Evolutionary conservation across 352 stramenopile genomes (phyloP).

Genomic region (Globisporangium echinulatum): DNA sequence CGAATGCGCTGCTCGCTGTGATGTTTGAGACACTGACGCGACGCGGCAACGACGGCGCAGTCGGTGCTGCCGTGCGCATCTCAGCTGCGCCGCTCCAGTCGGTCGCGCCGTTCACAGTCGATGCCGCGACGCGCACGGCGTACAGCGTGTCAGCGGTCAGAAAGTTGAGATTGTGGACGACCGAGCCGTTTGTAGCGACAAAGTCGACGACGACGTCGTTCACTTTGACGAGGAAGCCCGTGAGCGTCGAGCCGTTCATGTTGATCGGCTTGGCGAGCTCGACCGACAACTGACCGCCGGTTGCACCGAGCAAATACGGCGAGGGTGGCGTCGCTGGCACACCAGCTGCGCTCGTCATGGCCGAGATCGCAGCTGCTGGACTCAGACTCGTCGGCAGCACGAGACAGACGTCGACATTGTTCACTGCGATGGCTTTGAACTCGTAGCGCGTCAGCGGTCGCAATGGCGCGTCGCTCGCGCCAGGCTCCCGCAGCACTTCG

Average conservation of each 20-base stretch:
- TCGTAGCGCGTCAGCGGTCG: conserved; percentile 31
- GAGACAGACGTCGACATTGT: conserved; percentile 37
- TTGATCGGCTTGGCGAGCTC: conserved; percentile 38
- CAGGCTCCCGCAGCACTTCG: conserved; percentile 29
- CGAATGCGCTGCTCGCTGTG: conserved; percentile 25
- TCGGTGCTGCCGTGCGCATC: conserved; percentile 24
- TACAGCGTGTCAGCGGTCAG: conserved; percentile 27
- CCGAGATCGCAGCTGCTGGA: conserved; percentile 10
- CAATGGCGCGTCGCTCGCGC: conserved; percentile 16
- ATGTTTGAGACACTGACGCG: conserved; percentile 23
- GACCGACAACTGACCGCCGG: conserved; percentile 36
- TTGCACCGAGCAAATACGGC: conserved; percentile 46
- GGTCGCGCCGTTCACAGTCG: conserved; percentile 33
- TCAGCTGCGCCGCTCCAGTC: conserved; percentile 19
- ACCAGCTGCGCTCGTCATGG: conserved; percentile 20
- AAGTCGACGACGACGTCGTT: conserved; percentile 15
- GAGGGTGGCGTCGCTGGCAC: conserved; percentile 31
- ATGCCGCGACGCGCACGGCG: conserved; percentile 24
- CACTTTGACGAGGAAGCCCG: conserved; percentile 35
- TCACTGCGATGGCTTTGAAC: conserved; percentile 49
- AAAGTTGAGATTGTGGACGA: conserved; percentile 19
- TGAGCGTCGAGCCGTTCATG: conserved; percentile 41
- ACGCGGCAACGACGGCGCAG: conserved; percentile 23
- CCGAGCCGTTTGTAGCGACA: conserved; percentile 17
- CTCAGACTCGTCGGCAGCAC: conserved; percentile 14